Evolutionary conservation across 495 filamentous ascomycete species (phyloP).

Genomic region (Neurospora sp.): DNA sequence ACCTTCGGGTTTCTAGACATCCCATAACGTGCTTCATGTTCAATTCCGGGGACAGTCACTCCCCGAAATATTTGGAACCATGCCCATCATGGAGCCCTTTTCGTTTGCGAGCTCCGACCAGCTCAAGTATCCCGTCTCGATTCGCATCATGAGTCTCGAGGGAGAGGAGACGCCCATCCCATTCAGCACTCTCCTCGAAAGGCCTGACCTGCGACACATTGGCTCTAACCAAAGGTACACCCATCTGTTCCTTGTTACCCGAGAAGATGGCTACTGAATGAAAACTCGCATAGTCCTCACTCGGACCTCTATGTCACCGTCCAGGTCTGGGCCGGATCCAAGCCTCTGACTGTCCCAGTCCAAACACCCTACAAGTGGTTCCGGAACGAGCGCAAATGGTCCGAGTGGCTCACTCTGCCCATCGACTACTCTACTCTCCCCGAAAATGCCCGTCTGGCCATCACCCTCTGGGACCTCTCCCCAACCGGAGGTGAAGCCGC

Average conservation of each 20-base stretch:
- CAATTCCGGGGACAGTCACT: background rate
- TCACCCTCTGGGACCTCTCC: conserved; percentile 92
- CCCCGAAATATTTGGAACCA: background rate
- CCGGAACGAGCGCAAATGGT: conserved; percentile 72
- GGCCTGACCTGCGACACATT: conserved; percentile 70
- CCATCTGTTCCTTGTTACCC: conserved; percentile 26
- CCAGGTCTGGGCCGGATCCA: conserved; percentile 92
- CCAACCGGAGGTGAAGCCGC: conserved; percentile 56
- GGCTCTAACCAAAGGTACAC: conserved; percentile 53
- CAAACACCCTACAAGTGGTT: conserved; percentile 90
- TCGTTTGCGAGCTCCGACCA: conserved; percentile 81
- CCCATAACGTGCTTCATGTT: background rate
- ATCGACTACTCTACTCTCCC: conserved; percentile 72
- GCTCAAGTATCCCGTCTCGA: conserved; percentile 65
- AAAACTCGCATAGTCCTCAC: conserved; percentile 33
- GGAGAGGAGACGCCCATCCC: conserved; percentile 71
- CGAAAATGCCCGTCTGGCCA: conserved; percentile 69
- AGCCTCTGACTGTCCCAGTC: conserved; percentile 80
- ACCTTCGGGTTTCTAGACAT: background rate
- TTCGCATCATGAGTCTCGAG: conserved; percentile 84
- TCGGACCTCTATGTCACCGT: conserved; percentile 90
- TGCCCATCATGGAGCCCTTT: conserved; percentile 71
- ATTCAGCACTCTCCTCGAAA: conserved; percentile 65
- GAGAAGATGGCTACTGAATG: background rate
- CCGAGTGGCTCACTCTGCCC: conserved; percentile 89